Evolutionary conservation across 2,329 filamentous ascomycete species (phyloP).

Genomic region (Periconia sp.): DNA sequence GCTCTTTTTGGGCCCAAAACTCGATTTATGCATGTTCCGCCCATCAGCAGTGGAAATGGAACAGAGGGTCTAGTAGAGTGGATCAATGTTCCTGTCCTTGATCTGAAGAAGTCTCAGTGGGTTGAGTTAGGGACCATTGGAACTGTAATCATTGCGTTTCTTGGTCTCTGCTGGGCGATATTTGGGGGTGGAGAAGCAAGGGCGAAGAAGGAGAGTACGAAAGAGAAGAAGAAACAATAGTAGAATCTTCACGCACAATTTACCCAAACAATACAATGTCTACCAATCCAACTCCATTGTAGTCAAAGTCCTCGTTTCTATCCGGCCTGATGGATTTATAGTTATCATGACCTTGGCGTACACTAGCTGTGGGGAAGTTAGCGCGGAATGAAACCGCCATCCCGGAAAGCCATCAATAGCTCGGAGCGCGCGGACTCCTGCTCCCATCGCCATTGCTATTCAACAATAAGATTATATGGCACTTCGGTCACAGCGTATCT

Average conservation of each 20-base stretch:
- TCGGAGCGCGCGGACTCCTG: no score
- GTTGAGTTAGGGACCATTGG: conserved; percentile 48
- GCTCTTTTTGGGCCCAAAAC: conserved; percentile 74
- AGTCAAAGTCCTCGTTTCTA: no score
- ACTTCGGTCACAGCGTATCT: no score
- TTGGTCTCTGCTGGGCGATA: conserved; percentile 49
- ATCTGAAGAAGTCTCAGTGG: conserved; percentile 35
- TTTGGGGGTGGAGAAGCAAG: conserved; percentile 17
- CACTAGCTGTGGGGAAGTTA: neutral
- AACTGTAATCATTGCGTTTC: conserved; percentile 47
- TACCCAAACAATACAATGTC: neutral
- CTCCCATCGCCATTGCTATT: no score
- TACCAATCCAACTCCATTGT: no score
- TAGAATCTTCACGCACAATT: neutral
- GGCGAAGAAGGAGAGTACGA: conserved; percentile 25
- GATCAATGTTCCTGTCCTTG: conserved; percentile 48
- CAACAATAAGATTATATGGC: no score
- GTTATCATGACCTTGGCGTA: no score
- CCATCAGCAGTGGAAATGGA: conserved; percentile 17
- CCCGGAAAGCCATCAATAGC: neutral
- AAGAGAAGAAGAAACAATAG: conserved; percentile 1
- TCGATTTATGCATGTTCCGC: conserved; percentile 73
- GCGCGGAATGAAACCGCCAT: neutral
- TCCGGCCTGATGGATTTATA: no score
- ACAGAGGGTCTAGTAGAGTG: conserved; percentile 26